Conservation (phyloP, 75 land plant genomes). For the Pinus albicaulis region DNA sequence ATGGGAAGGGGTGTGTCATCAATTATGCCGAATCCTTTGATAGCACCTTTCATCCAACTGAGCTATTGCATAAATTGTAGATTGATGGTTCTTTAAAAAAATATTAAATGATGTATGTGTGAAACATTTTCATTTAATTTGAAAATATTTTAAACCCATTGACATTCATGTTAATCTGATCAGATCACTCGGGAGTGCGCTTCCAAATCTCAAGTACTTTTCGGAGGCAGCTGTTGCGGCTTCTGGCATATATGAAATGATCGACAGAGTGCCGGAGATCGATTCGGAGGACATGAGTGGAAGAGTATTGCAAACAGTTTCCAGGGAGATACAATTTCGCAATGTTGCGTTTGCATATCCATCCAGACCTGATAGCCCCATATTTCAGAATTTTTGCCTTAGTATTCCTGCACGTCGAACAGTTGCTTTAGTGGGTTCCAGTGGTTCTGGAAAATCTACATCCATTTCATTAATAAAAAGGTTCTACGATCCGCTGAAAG, state of each 20-base stretch:
- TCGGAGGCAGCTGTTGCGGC: conserved; percentile 25
- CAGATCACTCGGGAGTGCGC: conserved; percentile 22
- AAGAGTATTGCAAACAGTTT: conserved; percentile 9
- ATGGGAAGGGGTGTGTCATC: too few species aligned
- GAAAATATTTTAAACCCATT: not conserved
- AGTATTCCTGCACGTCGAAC: conserved; percentile 16
- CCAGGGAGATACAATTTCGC: conserved; percentile 15
- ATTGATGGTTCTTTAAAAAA: too few species aligned
- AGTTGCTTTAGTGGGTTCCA: conserved; percentile 19
- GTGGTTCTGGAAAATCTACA: conserved; percentile 32
- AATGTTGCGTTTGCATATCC: conserved; percentile 6
- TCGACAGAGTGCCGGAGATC: conserved; percentile 26
- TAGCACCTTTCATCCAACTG: too few species aligned
- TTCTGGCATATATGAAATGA: conserved; percentile 15
- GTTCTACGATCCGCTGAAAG: conserved; percentile 19
- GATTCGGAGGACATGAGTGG: conserved; percentile 17
- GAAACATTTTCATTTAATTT: not conserved
- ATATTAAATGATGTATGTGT: too few species aligned
- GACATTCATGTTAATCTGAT: not conserved
- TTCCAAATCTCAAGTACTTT: conserved; percentile 26
- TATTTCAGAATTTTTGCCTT: conserved; percentile 15
- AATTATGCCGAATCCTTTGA: too few species aligned
- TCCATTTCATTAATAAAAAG: conserved; percentile 17
- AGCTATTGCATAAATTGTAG: too few species aligned
- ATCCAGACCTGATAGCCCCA: not conserved